Percentiles rank a stretch among this genome's conserved stretches.
phyloP scores from a whole-genome alignment of 2,329 filamentous ascomycete genomes.

The Colletotrichum chlorophyti region DNA sequence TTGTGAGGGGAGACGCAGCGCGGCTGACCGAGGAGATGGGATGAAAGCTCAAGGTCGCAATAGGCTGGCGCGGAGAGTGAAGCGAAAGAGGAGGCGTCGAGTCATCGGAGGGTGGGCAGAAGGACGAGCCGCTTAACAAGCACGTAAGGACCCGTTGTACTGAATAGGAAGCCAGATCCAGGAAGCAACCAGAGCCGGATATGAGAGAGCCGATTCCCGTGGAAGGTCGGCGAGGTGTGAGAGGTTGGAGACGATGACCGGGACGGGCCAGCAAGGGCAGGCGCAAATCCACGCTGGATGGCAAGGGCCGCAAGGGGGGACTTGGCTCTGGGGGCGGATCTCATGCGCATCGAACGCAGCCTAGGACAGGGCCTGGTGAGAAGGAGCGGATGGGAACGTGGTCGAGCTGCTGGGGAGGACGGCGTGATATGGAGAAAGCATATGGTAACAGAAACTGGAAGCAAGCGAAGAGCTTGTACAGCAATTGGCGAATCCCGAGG shows the following conservation, averaged over 20 bases:
- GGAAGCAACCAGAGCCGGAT: conserved; percentile 13
- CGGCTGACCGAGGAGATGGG: too few relatives aligned
- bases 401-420: conserved; percentile 17
- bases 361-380: conserved; percentile 21
- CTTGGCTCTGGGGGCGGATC: conserved; percentile 28
- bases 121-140: conserved; percentile 25
- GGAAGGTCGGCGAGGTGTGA: conserved; percentile 20
- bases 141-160: too few relatives aligned
- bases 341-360: conserved; percentile 26
- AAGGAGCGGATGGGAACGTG: conserved; percentile 19
- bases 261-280: conserved; percentile 19
- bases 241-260: conserved; percentile 23
- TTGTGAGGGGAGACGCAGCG: conserved; percentile 6
- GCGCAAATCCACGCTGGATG: conserved; percentile 6
- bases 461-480: neutral
- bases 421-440: conserved; percentile 23
- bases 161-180: conserved; percentile 23
- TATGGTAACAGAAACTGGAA: conserved; percentile 23
- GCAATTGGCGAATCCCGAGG: conserved; percentile 7
- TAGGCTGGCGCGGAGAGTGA: conserved; percentile 10
- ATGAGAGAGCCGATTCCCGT: conserved; percentile 13
- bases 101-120: conserved; percentile 24
- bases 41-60: conserved; percentile 24
- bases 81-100: conserved; percentile 22
- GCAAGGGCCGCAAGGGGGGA: conserved; percentile 20